A percentile compares a stretch with the other conserved stretches of the same genome.
phyloP scores from a whole-genome alignment of 805 yeast species.

The Teunomyces lycoperdinae region DNA sequence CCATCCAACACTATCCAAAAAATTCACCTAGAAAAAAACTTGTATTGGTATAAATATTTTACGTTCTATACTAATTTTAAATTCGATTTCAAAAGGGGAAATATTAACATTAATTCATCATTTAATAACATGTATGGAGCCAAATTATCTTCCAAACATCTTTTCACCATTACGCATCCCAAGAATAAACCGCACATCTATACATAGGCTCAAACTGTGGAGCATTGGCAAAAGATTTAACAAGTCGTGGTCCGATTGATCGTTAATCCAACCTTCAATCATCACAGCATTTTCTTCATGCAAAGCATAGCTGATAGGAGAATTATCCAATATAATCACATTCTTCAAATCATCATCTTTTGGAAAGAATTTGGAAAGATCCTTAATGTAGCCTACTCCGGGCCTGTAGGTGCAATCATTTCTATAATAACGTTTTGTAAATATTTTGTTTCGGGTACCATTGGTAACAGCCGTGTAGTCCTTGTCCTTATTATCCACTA shows the following conservation, averaged over 20 bases:
- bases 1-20: no score
- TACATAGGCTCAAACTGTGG: conserved; percentile 69
- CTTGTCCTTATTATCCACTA: conserved; percentile 16
- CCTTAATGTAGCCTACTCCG: conserved; percentile 79
- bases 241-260: conserved; percentile 85
- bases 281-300: conserved; percentile 87
- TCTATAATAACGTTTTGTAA: conserved; percentile 67
- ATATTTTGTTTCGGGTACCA: conserved; percentile 26
- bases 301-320: conserved; percentile 83
- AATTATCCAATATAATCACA: conserved; percentile 82
- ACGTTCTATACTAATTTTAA: no score
- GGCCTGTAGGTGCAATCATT: conserved; percentile 71
- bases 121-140: background rate
- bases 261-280: conserved; percentile 97
- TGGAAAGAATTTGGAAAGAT: conserved; percentile 37
- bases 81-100: no score
- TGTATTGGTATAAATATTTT: no score
- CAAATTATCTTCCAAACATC: conserved; percentile 41
- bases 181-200: conserved; percentile 79
- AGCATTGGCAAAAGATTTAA: conserved; percentile 78
- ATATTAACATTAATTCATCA: background rate
- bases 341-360: conserved; percentile 72
- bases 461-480: background rate
- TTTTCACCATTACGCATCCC: conserved; percentile 73
- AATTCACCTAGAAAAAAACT: no score